These are phyloP conservation scores for Serendipita sp. DNA, from an alignment of 1,284 basidiomycete species.

Conservation along the genomic window DNA sequence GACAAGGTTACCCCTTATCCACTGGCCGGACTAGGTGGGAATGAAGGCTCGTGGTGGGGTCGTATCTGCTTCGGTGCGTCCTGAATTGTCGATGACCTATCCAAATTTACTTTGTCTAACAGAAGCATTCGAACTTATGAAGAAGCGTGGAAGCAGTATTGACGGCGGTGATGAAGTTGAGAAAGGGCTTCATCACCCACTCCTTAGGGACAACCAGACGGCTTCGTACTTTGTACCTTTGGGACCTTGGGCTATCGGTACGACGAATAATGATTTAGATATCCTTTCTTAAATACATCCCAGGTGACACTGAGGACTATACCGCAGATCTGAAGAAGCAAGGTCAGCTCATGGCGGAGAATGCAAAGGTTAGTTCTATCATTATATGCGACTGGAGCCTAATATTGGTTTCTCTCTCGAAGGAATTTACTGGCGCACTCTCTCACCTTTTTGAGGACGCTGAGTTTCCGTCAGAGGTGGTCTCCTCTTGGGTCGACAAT, in stretches of 20 bases:
- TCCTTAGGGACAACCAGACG: background rate
- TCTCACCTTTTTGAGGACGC: background rate
- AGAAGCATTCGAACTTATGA: conserved; percentile 3
- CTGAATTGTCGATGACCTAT: background rate
- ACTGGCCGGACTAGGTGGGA: background rate
- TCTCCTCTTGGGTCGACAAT: background rate
- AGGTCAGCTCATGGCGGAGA: background rate
- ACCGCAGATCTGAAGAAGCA: background rate
- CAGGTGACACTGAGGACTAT: background rate
- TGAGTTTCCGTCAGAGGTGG: background rate
- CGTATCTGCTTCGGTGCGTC: background rate
- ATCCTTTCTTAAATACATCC: background rate
- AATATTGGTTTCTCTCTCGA: background rate
- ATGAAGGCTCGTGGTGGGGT: background rate
- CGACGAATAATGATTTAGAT: background rate
- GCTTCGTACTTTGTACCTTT: background rate
- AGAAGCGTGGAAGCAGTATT: background rate
- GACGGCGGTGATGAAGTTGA: background rate
- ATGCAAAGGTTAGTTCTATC: background rate
- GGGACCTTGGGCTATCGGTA: conserved; percentile 1
- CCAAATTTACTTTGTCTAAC: background rate
- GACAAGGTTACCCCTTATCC: background rate
- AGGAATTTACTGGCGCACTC: background rate
- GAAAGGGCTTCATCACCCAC: background rate
- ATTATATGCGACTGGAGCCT: background rate